Base-by-base conservation (phyloP, 306 rosid species). In the Crotalaria pallida region DNA sequence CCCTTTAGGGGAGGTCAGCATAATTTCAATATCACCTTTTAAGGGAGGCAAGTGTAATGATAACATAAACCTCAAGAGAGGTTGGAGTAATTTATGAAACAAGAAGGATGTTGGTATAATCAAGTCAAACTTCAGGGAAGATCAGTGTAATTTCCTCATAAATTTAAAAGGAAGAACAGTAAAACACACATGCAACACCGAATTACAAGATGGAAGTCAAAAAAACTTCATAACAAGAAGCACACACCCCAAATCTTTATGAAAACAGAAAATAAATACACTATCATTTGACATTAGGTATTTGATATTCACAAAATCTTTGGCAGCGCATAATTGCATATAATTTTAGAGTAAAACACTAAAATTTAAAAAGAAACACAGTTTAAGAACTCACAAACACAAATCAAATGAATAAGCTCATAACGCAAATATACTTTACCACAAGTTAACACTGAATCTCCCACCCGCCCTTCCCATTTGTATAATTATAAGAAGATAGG, bases 301-400 rank as follows among this genome's bases (percentile, higher is more conserved):
- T 13, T 67, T 49, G 40, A 55, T 26, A 58, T 51, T 31, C 68
- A 22, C 24, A 58, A 58, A 16, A 33, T 22, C 24, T 22, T 71
- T 4, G 12, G 23, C 36, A 38, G 40, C 17, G 43, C 22, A 49
- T 52, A 24, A 27, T 27, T n/a, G 13, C 63, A 51, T 74, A 86
- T 88, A 85, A 83, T 78, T 22, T 61, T 63, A 19, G 23, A 41
- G 40, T 12, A 34, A 50, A 61, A 34, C 13, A 41, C 22, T 36
- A 34, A 40, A 61, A 23, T 23, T 68, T 24, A 6, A 47, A n/a
- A 33, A 13, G 8, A 66, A 36, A 47, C n/a, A 8, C 9, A 51
- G 45, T 12, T 22, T 34, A 9, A 17, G 31, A 29, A 13, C 21
- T 41, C 21, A 8, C 9, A 36, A 29, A 12, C 43, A 11, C 13